A percentile compares a stretch with the other conserved stretches of the same genome.
Conservation (phyloP, 805 yeast species). For the Hemisphaericaspora nanyangensis region DNA sequence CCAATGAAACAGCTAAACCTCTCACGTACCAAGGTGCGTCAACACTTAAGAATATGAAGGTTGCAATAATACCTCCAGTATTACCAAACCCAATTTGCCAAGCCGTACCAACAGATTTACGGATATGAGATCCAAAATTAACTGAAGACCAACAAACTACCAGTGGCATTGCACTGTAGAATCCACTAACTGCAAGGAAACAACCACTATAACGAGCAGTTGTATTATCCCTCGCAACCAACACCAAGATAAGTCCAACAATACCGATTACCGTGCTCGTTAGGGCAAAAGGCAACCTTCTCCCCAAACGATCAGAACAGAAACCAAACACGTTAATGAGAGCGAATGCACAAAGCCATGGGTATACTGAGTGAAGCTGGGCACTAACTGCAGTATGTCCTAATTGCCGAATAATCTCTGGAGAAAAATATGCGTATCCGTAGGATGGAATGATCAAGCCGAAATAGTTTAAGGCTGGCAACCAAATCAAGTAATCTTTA, state of each 20-base stretch:
- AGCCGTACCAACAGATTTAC: slow-evolving; percentile 56
- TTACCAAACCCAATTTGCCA: slow-evolving; percentile 70
- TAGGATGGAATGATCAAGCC: slow-evolving; percentile 68
- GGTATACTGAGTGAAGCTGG: slow-evolving; percentile 78
- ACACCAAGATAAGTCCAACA: slow-evolving; percentile 53
- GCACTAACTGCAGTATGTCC: slow-evolving; percentile 70
- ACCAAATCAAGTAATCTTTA: slow-evolving; percentile 56
- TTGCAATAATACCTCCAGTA: slow-evolving; percentile 66
- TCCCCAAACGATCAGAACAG: slow-evolving; percentile 51
- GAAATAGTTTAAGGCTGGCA: slow-evolving; percentile 60
- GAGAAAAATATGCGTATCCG: slow-evolving; percentile 74
- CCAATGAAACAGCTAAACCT: slow-evolving; percentile 52
- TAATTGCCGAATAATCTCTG: slow-evolving; percentile 57
- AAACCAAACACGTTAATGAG: slow-evolving; percentile 57
- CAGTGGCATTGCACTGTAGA: slow-evolving; percentile 68
- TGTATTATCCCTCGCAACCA: slow-evolving; percentile 40
- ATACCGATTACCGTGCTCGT: slow-evolving; percentile 30
- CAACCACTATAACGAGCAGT: slow-evolving; percentile 55
- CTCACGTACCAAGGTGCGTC: slow-evolving; percentile 59
- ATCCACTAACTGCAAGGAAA: slow-evolving; percentile 55
- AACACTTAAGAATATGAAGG: slow-evolving; percentile 48
- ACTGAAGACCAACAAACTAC: slow-evolving; percentile 65
- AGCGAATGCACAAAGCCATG: slow-evolving; percentile 77
- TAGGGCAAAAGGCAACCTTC: slow-evolving; percentile 44
- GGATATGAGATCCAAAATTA: slow-evolving; percentile 59